Percentiles rank a stretch among this genome's conserved stretches.
Conservation (phyloP, 306 rosid species). For the Rosa persica region DNA sequence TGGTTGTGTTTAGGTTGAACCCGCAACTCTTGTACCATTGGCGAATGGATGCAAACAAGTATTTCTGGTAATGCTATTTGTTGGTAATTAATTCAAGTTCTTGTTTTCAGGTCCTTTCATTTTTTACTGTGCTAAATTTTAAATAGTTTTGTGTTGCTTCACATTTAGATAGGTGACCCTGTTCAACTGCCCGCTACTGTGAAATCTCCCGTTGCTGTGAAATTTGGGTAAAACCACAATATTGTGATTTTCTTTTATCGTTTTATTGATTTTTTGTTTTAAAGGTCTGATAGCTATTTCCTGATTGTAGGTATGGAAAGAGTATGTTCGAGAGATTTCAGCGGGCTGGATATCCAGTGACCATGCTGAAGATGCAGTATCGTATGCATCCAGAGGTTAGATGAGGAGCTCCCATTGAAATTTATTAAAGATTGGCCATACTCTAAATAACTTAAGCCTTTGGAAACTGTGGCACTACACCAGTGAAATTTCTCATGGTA, state of each 20-base stretch:
- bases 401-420: slow-evolving; percentile 14
- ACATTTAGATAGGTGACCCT: slow-evolving; percentile 84
- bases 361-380: slow-evolving; percentile 94
- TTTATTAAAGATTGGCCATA: background rate
- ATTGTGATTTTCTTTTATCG: background rate
- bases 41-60: slow-evolving; percentile 93
- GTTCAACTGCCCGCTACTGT: slow-evolving; percentile 99
- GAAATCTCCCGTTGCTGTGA: slow-evolving; percentile 64
- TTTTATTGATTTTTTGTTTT: slow-evolving; percentile 6
- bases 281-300: slow-evolving; percentile 22
- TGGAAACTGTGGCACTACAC: background rate
- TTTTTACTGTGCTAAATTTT: background rate
- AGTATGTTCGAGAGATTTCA: slow-evolving; percentile 90
- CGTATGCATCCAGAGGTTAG: slow-evolving; percentile 99
- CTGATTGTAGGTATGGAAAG: slow-evolving; percentile 65
- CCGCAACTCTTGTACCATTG: slow-evolving; percentile 87
- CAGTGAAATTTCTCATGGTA: background rate
- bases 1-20: slow-evolving; percentile 55
- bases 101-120: slow-evolving; percentile 1
- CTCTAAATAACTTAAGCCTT: background rate
- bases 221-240: slow-evolving; percentile 54
- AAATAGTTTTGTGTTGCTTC: background rate
- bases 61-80: slow-evolving; percentile 64
- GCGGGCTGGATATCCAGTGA: slow-evolving; percentile 86
- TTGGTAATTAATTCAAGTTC: background rate